These are phyloP conservation scores for Dentipellis fragilis DNA, from an alignment of 768 basidiomycete species.

Conservation along the genomic window DNA sequence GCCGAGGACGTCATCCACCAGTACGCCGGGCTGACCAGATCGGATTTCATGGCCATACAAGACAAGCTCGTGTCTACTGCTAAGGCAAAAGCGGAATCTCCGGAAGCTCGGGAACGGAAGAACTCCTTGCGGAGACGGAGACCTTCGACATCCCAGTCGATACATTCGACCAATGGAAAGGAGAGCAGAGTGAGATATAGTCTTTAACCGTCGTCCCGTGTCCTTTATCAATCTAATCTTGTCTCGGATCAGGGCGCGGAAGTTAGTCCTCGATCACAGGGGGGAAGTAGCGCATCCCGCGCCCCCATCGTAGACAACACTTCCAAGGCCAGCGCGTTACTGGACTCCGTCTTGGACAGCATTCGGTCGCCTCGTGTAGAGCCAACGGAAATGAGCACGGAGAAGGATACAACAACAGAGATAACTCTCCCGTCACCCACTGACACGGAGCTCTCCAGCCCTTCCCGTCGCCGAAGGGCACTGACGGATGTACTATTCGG, in stretches of 20 bases:
- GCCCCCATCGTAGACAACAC: slow-evolving; percentile 34
- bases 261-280: slow-evolving; percentile 39
- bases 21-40: slow-evolving; percentile 58
- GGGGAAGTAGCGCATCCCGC: slow-evolving; percentile 10
- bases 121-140: slow-evolving; percentile 67
- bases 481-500: slow-evolving; percentile 75
- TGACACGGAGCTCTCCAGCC: slow-evolving; percentile 21
- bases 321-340: slow-evolving; percentile 52
- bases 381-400: slow-evolving; percentile 7
- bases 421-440: slow-evolving; percentile 29
- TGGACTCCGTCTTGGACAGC: slow-evolving; percentile 51
- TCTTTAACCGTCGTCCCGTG: neutral
- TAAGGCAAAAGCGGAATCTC: slow-evolving; percentile 41
- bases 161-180: slow-evolving; percentile 60
- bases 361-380: slow-evolving; percentile 25
- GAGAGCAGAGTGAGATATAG: slow-evolving; percentile 27
- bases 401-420: slow-evolving; percentile 17
- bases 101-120: slow-evolving; percentile 50
- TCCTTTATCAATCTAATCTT: neutral
- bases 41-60: slow-evolving; percentile 65
- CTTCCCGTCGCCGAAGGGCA: slow-evolving; percentile 48
- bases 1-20: slow-evolving; percentile 58
- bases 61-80: slow-evolving; percentile 64
- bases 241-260: slow-evolving; percentile 39
- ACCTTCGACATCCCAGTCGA: slow-evolving; percentile 78